Conservation (phyloP, 1,139 yeast species). For the Hansenula lynferdii region DNA sequence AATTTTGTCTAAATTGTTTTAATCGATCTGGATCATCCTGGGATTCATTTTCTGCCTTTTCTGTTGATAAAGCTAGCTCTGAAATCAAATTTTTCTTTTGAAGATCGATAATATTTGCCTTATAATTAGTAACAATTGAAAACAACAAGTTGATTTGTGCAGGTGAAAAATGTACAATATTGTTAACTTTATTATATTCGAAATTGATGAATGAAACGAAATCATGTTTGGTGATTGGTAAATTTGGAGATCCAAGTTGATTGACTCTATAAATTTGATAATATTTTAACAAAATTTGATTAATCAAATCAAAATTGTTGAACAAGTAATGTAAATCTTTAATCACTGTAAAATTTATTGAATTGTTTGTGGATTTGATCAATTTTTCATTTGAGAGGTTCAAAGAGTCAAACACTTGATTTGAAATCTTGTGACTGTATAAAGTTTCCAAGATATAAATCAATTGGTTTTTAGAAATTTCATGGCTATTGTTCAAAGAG, state of each 20-base stretch:
- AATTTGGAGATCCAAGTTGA: conserved; percentile 1
- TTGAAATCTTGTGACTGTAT: conserved; percentile 32
- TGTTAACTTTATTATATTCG: conserved; percentile 33
- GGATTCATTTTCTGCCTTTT: conserved; percentile 9
- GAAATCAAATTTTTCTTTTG: conserved; percentile 8
- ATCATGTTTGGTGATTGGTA: conserved; percentile 27
- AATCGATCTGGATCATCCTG: conserved; percentile 17
- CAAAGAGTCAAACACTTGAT: conserved; percentile 28
- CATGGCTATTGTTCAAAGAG: conserved; percentile 18
- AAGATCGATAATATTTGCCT: conserved; percentile 11
- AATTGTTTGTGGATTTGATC: conserved; percentile 26
- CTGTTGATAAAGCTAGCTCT: conserved; percentile 6
- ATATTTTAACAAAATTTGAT: conserved; percentile 30
- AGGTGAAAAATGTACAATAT: conserved; percentile 33
- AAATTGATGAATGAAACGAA: conserved; percentile 27
- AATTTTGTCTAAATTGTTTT: conserved; percentile 28
- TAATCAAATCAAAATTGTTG: conserved; percentile 32
- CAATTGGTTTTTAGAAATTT: conserved; percentile 30
- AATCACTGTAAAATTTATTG: conserved; percentile 29
- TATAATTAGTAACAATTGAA: conserved; percentile 30
- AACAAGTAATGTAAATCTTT: conserved; percentile 33
- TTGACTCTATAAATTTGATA: conserved; percentile 24
- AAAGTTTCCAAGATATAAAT: conserved; percentile 25
- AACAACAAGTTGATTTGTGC: conserved; percentile 33
- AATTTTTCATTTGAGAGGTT: conserved; percentile 25